Percentiles rank a stretch among this genome's conserved stretches.
Evolutionary conservation across 495 filamentous ascomycete species (phyloP).

Genomic region (Chaetomidium leptoderma): DNA sequence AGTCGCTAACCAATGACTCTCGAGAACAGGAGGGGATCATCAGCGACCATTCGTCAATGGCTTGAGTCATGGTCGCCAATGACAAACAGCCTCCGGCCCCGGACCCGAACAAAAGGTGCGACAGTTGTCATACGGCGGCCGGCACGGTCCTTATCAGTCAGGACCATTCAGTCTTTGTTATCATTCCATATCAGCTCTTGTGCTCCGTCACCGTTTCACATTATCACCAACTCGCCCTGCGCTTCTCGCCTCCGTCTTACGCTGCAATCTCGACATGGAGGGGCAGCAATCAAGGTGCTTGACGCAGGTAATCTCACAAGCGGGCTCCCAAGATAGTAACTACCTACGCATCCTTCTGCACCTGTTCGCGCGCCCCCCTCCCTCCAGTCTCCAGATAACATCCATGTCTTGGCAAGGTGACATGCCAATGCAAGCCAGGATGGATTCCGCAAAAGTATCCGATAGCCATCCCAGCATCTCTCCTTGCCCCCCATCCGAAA

Average conservation of each 20-base stretch:
- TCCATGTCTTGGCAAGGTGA: not conserved
- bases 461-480: too few relatives aligned
- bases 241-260: not conserved
- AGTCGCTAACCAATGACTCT: not conserved
- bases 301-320: not conserved
- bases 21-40: not conserved
- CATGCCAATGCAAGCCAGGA: not conserved
- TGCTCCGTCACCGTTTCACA: not conserved
- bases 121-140: not conserved
- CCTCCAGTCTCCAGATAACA: not conserved
- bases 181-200: not conserved
- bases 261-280: constrained; percentile 4
- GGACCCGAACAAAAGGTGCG: not conserved
- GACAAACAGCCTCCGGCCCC: not conserved
- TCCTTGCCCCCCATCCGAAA: constrained; percentile 6
- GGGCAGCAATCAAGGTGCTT: constrained; percentile 3
- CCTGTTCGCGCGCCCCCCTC: not conserved
- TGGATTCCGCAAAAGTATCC: constrained; percentile 9
- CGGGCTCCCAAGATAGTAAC: too few relatives aligned
- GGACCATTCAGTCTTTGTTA: not conserved
- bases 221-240: not conserved
- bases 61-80: not conserved
- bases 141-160: constrained; percentile 14
- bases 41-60: constrained; percentile 10
- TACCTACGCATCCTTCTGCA: not conserved